Base-by-base conservation (phyloP, 2,329 filamentous ascomycete genomes). In the Nigrograna mackinnonii region DNA sequence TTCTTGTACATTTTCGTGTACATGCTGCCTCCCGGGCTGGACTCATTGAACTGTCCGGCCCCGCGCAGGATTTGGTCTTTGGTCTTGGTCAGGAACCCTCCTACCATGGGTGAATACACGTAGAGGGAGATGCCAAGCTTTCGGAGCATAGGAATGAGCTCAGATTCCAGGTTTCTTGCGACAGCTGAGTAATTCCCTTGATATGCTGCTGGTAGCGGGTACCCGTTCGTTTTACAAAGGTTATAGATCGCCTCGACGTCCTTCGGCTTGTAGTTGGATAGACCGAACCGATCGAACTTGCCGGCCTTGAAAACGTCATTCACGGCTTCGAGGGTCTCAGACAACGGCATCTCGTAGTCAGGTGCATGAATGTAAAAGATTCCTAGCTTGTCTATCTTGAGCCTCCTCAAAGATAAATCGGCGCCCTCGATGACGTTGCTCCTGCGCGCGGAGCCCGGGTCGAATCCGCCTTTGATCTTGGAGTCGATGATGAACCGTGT, bases 111-210 rank as follows among this genome's bases (percentile, higher is more conserved):
- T 0, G 57, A 62, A 46, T 64, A 78, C 4, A 71, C 73, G 43
- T 75, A 72, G 53, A 77, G 71, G 3, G 61, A 32, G n/a, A 77
- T 72, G n/a, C 63, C 62, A 18, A 73, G 62, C 35, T 69, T 58
- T 22, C 74, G 67, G 5, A 79, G 66, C 1, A 65, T 59, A 1
- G 75, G 74, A 39, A 78, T 70, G 16, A 79, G 61, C 2, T 62
- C 47, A 0, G 54, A 57, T 41, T 79, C 76, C 0, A 50, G 17
- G 13, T 63, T 57, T 2, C 76, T 68, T 1, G 60, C 58, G 31
- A 75, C 46, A 22, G 70, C 56, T 35, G 60, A 68, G 57, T 75
- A 75, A 46, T 70, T 71, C 1, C 71, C 74, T 52, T 79, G 74
- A 53, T 74, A 79, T 2, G 76, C 70, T 0, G 62, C 61, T 0